Conservation (phyloP, 1,284 basidiomycete genomes). For the Ceratobasidium papillatum region DNA sequence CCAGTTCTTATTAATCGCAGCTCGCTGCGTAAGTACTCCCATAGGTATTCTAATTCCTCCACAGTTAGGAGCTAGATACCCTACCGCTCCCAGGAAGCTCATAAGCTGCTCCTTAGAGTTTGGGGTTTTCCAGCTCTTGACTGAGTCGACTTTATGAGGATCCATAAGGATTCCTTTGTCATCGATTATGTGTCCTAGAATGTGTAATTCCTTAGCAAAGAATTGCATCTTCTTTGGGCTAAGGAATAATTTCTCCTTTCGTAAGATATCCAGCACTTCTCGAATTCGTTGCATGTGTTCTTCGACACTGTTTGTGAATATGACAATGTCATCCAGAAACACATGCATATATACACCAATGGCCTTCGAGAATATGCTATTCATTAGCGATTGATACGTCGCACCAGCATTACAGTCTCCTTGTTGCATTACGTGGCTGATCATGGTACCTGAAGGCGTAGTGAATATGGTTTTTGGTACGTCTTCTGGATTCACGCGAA, state of each 20-base stretch:
- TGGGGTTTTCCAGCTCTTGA: constrained; percentile 40
- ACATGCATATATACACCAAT: constrained; percentile 49
- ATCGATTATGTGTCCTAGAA: constrained; percentile 54
- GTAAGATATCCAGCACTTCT: constrained; percentile 34
- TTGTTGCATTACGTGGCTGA: constrained; percentile 53
- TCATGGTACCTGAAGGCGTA: constrained; percentile 54
- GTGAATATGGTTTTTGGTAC: constrained; percentile 48
- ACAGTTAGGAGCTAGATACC: constrained; percentile 35
- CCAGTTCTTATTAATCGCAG: constrained; percentile 48
- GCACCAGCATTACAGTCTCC: constrained; percentile 54
- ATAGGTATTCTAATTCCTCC: constrained; percentile 38
- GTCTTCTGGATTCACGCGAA: constrained; percentile 50
- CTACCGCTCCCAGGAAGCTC: constrained; percentile 41
- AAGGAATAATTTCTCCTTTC: constrained; percentile 38
- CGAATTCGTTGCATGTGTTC: constrained; percentile 40
- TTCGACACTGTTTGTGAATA: constrained; percentile 39
- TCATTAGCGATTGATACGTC: constrained; percentile 54
- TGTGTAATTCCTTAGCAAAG: background rate
- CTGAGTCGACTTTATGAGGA: constrained; percentile 35
- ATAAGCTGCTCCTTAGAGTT: constrained; percentile 40
- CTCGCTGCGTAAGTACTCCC: constrained; percentile 48
- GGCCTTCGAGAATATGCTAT: constrained; percentile 48
- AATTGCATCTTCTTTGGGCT: constrained; percentile 1
- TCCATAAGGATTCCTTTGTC: constrained; percentile 48
- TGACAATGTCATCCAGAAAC: constrained; percentile 53